Percentiles rank a stretch among this genome's conserved stretches.
Conservation (phyloP, 768 basidiomycete genomes). For the Dendrothele bispora region DNA sequence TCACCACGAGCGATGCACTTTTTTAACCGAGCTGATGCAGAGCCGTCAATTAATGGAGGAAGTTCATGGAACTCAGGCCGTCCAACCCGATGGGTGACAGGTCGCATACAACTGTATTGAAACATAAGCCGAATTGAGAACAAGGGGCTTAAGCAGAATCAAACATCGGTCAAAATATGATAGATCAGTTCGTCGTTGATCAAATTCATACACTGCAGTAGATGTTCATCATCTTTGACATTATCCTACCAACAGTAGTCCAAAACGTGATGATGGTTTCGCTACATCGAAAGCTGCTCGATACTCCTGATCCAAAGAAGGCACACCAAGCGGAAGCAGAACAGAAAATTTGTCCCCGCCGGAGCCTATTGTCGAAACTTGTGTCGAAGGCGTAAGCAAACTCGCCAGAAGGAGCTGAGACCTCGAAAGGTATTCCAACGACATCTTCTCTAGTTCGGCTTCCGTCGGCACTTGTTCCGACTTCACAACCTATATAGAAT, state of each 20-base stretch:
- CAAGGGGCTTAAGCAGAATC: no score
- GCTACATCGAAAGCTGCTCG: slow-evolving; percentile 62
- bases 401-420: slow-evolving; percentile 63
- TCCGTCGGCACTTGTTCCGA: not conserved
- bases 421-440: slow-evolving; percentile 48
- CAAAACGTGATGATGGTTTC: slow-evolving; percentile 74
- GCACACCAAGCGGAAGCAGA: slow-evolving; percentile 55
- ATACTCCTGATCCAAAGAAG: slow-evolving; percentile 52
- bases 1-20: no score
- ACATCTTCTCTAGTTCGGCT: slow-evolving; percentile 25
- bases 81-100: no score
- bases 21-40: no score
- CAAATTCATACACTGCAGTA: not conserved
- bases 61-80: no score
- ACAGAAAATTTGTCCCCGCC: slow-evolving; percentile 35
- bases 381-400: slow-evolving; percentile 45
- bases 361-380: slow-evolving; percentile 15
- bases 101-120: no score
- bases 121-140: no score
- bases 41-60: no score
- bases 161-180: no score
- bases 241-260: slow-evolving; percentile 64
- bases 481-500: no score
- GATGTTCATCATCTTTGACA: slow-evolving; percentile 18
- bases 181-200: not conserved